Conservation (phyloP, 495 filamentous ascomycete genomes). For the Neurospora tetraspora region DNA sequence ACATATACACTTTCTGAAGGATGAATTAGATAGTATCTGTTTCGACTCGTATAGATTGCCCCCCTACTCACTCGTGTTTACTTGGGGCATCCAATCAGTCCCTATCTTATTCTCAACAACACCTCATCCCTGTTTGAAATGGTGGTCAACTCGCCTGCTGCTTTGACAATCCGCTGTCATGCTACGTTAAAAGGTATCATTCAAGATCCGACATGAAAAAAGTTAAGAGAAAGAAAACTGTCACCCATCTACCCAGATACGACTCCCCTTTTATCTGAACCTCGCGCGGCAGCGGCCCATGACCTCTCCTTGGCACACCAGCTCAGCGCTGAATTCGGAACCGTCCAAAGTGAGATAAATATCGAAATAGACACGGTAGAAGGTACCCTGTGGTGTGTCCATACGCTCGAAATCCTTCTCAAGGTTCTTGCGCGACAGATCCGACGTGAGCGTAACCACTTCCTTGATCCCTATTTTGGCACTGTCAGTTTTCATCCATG, state of each 20-base stretch:
- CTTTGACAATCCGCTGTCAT: not conserved
- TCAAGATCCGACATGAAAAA: conserved; percentile 21
- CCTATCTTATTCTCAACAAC: not conserved
- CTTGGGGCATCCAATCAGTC: not conserved
- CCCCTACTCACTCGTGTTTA: not conserved
- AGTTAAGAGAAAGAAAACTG: conserved; percentile 13
- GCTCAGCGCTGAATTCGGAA: conserved; percentile 93
- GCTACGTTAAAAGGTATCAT: conserved; percentile 28
- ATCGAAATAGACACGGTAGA: conserved; percentile 78
- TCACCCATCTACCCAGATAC: conserved; percentile 1
- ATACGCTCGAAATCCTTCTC: conserved; percentile 99
- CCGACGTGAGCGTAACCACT: conserved; percentile 93
- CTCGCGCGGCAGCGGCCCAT: conserved; percentile 93
- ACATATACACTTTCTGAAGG: not conserved
- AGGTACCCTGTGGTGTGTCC: conserved; percentile 97
- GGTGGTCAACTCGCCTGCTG: not conserved
- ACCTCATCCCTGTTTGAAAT: not conserved
- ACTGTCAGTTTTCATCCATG: conserved; percentile 17
- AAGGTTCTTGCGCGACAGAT: conserved; percentile 93
- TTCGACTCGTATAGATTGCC: not conserved
- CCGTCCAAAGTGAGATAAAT: conserved; percentile 93
- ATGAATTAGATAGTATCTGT: not conserved
- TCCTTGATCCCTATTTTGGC: conserved; percentile 81
- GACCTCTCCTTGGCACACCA: conserved; percentile 97
- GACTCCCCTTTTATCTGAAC: conserved; percentile 45